These are phyloP conservation scores for Scleroderma citrinum DNA, from an alignment of 768 basidiomycete species.

Conservation along the genomic window DNA sequence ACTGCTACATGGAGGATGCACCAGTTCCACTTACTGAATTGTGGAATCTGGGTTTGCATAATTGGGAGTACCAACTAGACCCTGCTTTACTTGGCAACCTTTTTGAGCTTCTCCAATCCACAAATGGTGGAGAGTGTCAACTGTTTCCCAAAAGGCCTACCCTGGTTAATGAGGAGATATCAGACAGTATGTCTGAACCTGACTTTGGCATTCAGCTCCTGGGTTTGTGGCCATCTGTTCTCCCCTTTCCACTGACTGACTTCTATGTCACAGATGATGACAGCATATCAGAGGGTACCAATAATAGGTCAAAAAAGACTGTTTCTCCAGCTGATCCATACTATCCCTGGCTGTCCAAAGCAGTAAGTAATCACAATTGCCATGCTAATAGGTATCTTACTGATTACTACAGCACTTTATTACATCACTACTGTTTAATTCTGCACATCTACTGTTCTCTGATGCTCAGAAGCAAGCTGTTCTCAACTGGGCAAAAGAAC, in stretches of 20 bases:
- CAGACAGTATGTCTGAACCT: background rate
- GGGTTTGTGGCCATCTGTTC: background rate
- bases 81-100: background rate
- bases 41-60: background rate
- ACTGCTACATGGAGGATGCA: background rate
- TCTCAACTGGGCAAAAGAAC: conserved; percentile 21
- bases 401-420: conserved; percentile 14
- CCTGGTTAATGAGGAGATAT: background rate
- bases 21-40: background rate
- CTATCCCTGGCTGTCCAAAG: background rate
- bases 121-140: background rate
- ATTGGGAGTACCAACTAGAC: background rate
- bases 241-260: no score
- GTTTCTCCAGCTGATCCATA: no score
- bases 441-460: conserved; percentile 24
- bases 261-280: no score
- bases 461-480: conserved; percentile 22
- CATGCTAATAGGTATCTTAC: no score
- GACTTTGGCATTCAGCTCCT: background rate
- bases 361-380: background rate
- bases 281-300: no score
- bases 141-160: background rate
- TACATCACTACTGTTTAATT: conserved; percentile 24
- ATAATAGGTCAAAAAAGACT: no score
- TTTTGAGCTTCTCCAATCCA: background rate